A percentile compares a stretch with the other conserved stretches of the same genome.
These are phyloP conservation scores for Fusarium coicis DNA, from an alignment of 2,329 filamentous ascomycete species.

Conservation along the genomic window DNA sequence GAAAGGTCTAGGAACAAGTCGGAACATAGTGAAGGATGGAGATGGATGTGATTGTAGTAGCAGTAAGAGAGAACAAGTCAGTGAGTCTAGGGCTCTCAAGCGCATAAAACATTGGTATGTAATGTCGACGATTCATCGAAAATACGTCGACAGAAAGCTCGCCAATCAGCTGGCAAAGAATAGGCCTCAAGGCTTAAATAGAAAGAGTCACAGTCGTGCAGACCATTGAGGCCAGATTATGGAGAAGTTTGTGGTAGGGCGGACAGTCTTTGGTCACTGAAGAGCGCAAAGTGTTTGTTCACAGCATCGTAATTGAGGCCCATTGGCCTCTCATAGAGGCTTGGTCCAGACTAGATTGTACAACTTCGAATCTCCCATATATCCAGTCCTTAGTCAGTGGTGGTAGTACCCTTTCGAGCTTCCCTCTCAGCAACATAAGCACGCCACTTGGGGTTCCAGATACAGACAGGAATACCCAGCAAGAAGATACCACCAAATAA, in stretches of 20 bases:
- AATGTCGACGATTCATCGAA: too few species aligned
- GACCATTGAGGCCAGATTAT: accelerated
- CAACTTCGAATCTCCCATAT: accelerated
- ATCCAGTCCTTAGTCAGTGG: not conserved
- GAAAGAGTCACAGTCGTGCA: not conserved
- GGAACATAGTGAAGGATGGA: not conserved
- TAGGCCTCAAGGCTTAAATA: too few species aligned
- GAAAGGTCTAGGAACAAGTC: not conserved
- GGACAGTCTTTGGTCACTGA: accelerated
- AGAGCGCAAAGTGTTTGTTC: not conserved
- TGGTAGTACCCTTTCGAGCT: not conserved
- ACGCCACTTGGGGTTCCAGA: conserved; percentile 27
- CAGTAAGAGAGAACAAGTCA: too few species aligned
- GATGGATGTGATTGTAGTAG: accelerated
- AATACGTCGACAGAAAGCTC: too few species aligned
- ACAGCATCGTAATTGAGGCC: too few species aligned
- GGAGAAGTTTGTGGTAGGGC: accelerated
- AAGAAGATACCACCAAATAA: conserved; percentile 26
- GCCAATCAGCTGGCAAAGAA: too few species aligned
- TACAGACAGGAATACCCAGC: conserved; percentile 28
- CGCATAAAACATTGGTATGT: too few species aligned
- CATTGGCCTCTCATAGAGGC: accelerated
- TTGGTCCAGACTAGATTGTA: accelerated
- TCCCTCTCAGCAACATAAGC: conserved; percentile 18
- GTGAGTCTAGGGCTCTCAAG: too few species aligned